Evolutionary conservation across 2,329 filamentous ascomycete genomes (phyloP).

Genomic region (Xylaria sp.): DNA sequence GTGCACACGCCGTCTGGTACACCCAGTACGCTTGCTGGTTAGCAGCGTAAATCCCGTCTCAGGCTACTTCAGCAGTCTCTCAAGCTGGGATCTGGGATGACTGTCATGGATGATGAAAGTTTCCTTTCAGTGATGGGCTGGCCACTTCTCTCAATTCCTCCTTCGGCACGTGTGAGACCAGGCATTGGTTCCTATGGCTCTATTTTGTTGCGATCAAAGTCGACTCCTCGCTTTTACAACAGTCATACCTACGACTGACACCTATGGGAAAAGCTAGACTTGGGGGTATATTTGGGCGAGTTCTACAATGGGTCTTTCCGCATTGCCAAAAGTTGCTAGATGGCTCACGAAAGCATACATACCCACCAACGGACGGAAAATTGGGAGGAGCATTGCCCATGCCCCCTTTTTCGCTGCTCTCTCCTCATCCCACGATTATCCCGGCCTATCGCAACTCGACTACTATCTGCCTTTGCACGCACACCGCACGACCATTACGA

Average conservation of each 20-base stretch:
- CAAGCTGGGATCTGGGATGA: conserved; percentile 37
- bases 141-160: conserved; percentile 37
- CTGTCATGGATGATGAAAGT: conserved; percentile 45
- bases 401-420: not conserved
- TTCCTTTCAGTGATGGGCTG: conserved; percentile 45
- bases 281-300: conserved; percentile 13
- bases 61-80: conserved; percentile 48
- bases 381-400: conserved; percentile 6
- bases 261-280: conserved; percentile 38
- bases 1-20: conserved; percentile 42
- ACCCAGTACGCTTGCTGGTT: conserved; percentile 37
- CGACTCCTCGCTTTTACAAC: conserved; percentile 32
- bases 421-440: not conserved
- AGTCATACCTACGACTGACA: conserved; percentile 45
- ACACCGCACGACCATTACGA: conserved; percentile 13
- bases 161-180: conserved; percentile 41
- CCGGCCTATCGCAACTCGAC: not conserved
- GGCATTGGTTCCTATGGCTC: conserved; percentile 45
- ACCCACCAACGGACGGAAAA: conserved; percentile 22
- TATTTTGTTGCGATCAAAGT: conserved; percentile 40
- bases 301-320: conserved; percentile 1
- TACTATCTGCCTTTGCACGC: conserved; percentile 7
- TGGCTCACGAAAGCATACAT: conserved; percentile 23
- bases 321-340: conserved; percentile 15
- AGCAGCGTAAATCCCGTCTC: conserved; percentile 45